These are phyloP conservation scores for Zangia roseola DNA, from an alignment of 768 basidiomycete species.

Conservation along the genomic window DNA sequence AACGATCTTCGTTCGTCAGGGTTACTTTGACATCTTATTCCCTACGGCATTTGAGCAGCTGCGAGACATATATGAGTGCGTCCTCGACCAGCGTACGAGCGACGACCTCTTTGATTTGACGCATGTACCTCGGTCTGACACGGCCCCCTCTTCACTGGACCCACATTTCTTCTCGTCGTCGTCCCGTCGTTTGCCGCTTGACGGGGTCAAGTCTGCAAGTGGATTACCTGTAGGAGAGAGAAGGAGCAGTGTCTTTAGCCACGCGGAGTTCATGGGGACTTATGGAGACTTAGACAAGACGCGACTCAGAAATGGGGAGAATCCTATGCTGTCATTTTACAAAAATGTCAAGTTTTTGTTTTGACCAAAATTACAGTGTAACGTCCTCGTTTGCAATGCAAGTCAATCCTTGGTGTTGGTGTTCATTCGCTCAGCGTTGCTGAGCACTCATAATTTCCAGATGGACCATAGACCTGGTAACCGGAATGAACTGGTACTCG, in stretches of 20 bases:
- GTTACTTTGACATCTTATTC: conserved; percentile 99
- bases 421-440: not conserved
- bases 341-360: conserved; percentile 94
- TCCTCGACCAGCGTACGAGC: conserved; percentile 55
- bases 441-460: not conserved
- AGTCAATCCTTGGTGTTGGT: not conserved
- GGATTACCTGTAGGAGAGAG: conserved; percentile 79
- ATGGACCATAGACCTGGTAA: not conserved
- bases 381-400: not conserved
- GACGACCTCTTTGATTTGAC: conserved; percentile 21
- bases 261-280: conserved; percentile 84
- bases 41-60: conserved; percentile 86
- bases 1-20: conserved; percentile 89
- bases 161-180: conserved; percentile 66
- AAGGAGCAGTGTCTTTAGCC: conserved; percentile 81
- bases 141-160: conserved; percentile 52
- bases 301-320: conserved; percentile 74
- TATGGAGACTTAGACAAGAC: conserved; percentile 79
- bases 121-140: conserved; percentile 42
- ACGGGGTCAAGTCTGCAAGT: conserved; percentile 72
- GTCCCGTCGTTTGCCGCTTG: conserved; percentile 55
- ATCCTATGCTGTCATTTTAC: conserved; percentile 87
- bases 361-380: conserved; percentile 36
- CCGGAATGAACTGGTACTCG: too few relatives aligned
- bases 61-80: conserved; percentile 86